Base-by-base conservation (phyloP, 371 early-diverging fungal genomes). In the Chytridium lagenaria region DNA sequence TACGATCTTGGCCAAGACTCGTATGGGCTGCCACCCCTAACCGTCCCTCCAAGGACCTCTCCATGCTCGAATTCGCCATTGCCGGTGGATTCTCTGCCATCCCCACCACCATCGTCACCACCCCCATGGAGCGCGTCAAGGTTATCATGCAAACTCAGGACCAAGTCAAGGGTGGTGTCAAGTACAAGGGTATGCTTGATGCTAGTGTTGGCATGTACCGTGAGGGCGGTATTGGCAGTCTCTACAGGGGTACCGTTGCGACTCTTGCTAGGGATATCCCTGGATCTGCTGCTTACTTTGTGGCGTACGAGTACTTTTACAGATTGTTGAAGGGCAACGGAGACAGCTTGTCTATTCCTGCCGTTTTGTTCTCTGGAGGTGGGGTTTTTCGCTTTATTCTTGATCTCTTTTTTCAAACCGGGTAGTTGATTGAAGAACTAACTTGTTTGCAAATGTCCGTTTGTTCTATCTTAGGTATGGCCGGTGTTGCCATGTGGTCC, bases 41-140 rank as follows among this genome's bases (percentile, higher is more conserved):
- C 72, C 85, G 91, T 57, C 71, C 81, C 52, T 76, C 79, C n/a
- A 86, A 78, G 38, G 85, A 82, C 19, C 86, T 97, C 51, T 84
- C 87, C 70, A 84, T 94, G 77, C 84, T 84, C 71, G 95, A 97
- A 78, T 91, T 89, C 55, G 90, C 92, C 36, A 88, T 94, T 81
- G 98, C 98, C 38, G 98, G 99, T 80, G 96, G 92, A 30, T 95
- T 98, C 87, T 95, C 96, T 7, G 98, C 98, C 64, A 87, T 95
- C 34, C 97, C 97, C 26, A 95, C 97, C 37, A 97, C 98, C 26
- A 81, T 94, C 71, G 84, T 98, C 92, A 61, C 98, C 92, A 69
- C 80, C 19, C 84, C 86, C 44, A 78, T 92, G 82, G 98, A 98
- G 83, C 93, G 98, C 77, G 90, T 98, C 83, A 98, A 98, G 88